Base-by-base conservation (phyloP, 345 rosid genomes). In the Aquilaria yunnanensis region DNA sequence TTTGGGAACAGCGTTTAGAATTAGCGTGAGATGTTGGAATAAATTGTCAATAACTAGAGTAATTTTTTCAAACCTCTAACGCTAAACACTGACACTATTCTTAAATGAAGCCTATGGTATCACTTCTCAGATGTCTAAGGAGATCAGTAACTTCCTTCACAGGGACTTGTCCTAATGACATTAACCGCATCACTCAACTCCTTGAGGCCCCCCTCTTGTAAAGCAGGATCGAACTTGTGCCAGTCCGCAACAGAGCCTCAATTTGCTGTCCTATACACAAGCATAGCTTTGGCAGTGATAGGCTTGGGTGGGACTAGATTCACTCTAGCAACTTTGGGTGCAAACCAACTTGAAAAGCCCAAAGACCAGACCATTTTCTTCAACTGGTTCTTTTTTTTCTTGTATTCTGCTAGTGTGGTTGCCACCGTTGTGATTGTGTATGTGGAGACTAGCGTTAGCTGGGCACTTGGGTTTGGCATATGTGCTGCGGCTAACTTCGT, bases 271-370 rank as follows among this genome's bases (percentile, higher is more conserved):
- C 31, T 73, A 4, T 73, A 63, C 11, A 32, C 30, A 0, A 65
- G 55, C 31, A 31, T 64, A 8, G 47, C 67, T 32, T 41, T 69
- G 55, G 63, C 70, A 3, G 33, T 70, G 0, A 30, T 73, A 4
- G 77, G 77, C 29, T 10, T 47, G 2, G 77, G 72, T 2, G 66
- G 47, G 30, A 65, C 68, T 4, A 60, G 72, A 30, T 73, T 63
- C 49, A 68, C 77, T 10, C 41, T 66, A 7, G 75, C 67, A 56
- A 41, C 75, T 37, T 43, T 72, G 62, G 75, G 75, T 56, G 75
- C 71, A 9, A 62, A 72, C 43, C 75, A 72, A 29, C 53, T 66
- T 6, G 57, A 66, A 2, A 72, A 47, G 2, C 50, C 67, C 9
- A 12, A 62, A 60, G 67, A 71, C 13, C 62, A 50, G 54, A 62